A percentile compares a stretch with the other conserved stretches of the same genome.
Conservation (phyloP, 305 asterid species). For the Solanum hybrid region DNA sequence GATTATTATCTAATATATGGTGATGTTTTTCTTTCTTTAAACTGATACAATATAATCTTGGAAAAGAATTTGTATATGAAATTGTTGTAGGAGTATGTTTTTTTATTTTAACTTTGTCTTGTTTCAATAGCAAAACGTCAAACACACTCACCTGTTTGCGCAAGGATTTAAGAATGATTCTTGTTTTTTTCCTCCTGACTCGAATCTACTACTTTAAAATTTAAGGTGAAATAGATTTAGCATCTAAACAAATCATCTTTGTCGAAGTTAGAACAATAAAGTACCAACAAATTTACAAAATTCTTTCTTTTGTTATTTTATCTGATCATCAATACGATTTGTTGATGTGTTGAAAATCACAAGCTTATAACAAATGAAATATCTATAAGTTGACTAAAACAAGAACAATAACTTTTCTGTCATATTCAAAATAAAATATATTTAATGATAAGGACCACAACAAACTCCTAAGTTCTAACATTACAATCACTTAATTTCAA, state of each 20-base stretch:
- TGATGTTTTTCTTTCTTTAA: background rate
- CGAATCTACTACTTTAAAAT: too few species aligned
- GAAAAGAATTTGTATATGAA: background rate
- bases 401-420: background rate
- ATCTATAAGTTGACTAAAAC: background rate
- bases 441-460: background rate
- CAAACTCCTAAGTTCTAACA: background rate
- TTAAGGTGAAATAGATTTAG: too few species aligned
- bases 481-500: background rate
- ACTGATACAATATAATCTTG: background rate
- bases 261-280: background rate
- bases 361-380: background rate
- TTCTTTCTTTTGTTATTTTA: background rate
- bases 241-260: background rate
- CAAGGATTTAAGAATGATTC: background rate
- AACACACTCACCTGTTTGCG: background rate
- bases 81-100: background rate
- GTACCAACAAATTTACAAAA: background rate
- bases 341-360: background rate
- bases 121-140: background rate
- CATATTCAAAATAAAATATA: background rate
- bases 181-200: background rate
- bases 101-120: background rate
- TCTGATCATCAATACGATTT: background rate
- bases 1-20: background rate